A percentile compares a stretch with the other conserved stretches of the same genome.
Evolutionary conservation across 1,284 basidiomycete species (phyloP).

Genomic region (Exobasidium rhododendri): DNA sequence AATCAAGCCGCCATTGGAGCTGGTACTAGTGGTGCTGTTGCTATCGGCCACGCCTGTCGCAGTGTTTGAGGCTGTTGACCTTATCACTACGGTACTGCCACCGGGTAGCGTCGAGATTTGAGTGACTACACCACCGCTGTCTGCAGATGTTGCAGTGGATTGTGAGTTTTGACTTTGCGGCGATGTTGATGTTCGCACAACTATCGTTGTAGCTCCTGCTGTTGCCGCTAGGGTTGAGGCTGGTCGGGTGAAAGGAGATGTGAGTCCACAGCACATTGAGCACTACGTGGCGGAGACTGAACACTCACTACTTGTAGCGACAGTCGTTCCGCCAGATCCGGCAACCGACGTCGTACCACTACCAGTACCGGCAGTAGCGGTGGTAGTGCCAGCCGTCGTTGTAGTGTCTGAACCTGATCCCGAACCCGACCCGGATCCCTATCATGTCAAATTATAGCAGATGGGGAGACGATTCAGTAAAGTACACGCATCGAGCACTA

Average conservation of each 20-base stretch:
- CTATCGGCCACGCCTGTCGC: too few relatives aligned
- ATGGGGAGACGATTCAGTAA: too few relatives aligned
- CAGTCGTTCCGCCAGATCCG: too few relatives aligned
- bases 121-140: background rate
- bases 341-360: background rate
- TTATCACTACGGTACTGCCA: background rate
- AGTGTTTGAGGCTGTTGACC: background rate
- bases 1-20: conserved; percentile 34
- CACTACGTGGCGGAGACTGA: too few relatives aligned
- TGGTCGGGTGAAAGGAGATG: background rate
- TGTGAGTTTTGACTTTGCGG: too few relatives aligned
- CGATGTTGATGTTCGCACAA: background rate
- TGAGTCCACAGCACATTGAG: background rate
- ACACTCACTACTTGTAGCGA: too few relatives aligned
- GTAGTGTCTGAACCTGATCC: too few relatives aligned
- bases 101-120: background rate
- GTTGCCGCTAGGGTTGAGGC: background rate
- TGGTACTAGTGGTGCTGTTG: background rate
- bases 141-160: background rate
- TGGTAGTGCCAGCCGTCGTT: too few relatives aligned
- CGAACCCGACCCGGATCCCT: too few relatives aligned
- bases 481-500: too few relatives aligned
- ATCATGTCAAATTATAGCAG: too few relatives aligned
- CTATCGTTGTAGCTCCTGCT: background rate
- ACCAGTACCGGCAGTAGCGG: background rate